Evolutionary conservation across 345 rosid species (phyloP).

Genomic region (Balakata baccata): DNA sequence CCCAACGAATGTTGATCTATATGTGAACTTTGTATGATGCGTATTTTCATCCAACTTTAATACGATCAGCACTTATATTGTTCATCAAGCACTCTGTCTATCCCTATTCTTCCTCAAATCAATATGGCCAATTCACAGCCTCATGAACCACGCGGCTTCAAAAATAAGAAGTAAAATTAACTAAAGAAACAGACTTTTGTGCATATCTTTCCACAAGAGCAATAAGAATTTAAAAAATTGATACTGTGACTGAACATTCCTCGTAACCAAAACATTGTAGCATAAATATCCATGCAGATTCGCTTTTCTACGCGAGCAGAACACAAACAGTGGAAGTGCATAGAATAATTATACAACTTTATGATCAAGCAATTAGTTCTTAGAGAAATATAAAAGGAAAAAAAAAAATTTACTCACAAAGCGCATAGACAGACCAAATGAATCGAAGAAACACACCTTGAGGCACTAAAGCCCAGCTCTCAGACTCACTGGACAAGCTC

Average conservation of each 20-base stretch:
- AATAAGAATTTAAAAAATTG: background rate
- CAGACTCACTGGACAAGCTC: slow-evolving; percentile 54
- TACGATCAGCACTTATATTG: background rate
- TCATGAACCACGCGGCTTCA: no score
- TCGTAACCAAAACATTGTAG: background rate
- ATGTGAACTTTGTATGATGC: background rate
- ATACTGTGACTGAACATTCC: background rate
- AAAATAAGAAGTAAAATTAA: no score
- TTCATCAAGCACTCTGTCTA: background rate
- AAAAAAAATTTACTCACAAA: background rate
- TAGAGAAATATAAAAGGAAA: background rate
- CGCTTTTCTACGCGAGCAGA: background rate
- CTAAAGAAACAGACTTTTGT: no score
- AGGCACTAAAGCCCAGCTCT: slow-evolving; percentile 68
- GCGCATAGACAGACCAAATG: background rate
- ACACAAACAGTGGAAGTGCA: slow-evolving; percentile 12
- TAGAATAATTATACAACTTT: background rate
- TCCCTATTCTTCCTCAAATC: background rate
- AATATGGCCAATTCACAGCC: background rate
- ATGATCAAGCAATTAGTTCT: background rate
- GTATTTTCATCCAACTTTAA: background rate
- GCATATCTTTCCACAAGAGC: no score
- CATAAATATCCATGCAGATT: background rate
- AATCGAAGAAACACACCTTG: slow-evolving; percentile 41
- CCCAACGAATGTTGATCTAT: background rate